Percentiles rank a stretch among this genome's conserved stretches.
These are phyloP conservation scores for Citrullus mucosospermus DNA, from an alignment of 306 rosid genomes.

Conservation along the genomic window DNA sequence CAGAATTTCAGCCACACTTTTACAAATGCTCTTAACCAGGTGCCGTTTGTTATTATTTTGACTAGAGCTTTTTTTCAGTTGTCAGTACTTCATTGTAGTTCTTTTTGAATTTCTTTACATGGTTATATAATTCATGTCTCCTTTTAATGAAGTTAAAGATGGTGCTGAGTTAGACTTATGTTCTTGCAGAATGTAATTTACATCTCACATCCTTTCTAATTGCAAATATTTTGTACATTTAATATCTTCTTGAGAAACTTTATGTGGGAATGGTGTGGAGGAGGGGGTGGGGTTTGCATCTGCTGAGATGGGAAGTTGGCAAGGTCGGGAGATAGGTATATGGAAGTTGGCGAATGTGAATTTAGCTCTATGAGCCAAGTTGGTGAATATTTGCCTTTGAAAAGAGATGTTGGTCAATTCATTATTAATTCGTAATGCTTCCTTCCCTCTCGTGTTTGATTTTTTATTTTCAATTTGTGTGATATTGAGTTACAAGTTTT, in stretches of 20 bases:
- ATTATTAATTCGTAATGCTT: not conserved
- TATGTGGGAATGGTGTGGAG: not conserved
- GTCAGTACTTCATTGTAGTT: not conserved
- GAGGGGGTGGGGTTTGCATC: not conserved
- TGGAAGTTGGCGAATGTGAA: not conserved
- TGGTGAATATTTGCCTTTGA: not conserved
- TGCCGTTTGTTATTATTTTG: slow-evolving; percentile 2
- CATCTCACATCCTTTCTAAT: not conserved
- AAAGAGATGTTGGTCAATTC: not conserved
- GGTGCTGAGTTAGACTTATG: not conserved
- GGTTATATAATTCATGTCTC: not conserved
- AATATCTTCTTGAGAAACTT: not conserved
- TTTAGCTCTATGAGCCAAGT: not conserved
- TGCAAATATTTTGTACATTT: not conserved
- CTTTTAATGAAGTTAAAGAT: not conserved
- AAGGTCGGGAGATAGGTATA: not conserved
- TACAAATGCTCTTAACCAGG: slow-evolving; percentile 73
- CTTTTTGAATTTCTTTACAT: not conserved
- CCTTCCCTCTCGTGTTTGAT: not conserved
- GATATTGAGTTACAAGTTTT: not conserved
- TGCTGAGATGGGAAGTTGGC: not conserved
- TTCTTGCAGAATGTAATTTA: not conserved
- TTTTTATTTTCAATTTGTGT: not conserved
- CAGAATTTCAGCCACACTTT: slow-evolving; percentile 63
- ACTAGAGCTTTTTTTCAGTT: not conserved